These are phyloP conservation scores for Phytophthora podocarpi DNA, from an alignment of 352 stramenopile species.

Conservation along the genomic window DNA sequence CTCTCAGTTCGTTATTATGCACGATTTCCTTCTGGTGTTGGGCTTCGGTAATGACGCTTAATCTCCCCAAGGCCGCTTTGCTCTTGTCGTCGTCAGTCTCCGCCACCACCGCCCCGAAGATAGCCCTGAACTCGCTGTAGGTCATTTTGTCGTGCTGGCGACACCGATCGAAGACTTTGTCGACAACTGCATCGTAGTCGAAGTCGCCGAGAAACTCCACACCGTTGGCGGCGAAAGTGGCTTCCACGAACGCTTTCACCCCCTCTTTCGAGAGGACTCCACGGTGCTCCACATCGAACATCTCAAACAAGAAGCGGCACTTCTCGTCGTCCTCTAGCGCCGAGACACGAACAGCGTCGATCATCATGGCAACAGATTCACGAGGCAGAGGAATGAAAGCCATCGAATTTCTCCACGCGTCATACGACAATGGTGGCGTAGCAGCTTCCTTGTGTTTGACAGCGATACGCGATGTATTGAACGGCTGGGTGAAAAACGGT, in stretches of 20 bases:
- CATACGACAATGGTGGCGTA: not conserved
- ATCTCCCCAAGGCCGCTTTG: constrained; percentile 13
- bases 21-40: constrained; percentile 13
- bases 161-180: constrained; percentile 56
- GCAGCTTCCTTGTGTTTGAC: constrained; percentile 1
- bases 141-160: constrained; percentile 50
- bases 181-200: constrained; percentile 50
- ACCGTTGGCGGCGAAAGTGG: constrained; percentile 56
- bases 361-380: constrained; percentile 58
- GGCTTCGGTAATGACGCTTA: not conserved
- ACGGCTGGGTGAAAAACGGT: constrained; percentile 45
- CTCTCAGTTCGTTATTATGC: constrained; percentile 16
- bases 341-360: constrained; percentile 64
- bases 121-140: constrained; percentile 55
- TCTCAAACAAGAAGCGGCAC: constrained; percentile 68
- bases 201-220: constrained; percentile 60
- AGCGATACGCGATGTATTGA: constrained; percentile 39
- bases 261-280: constrained; percentile 55
- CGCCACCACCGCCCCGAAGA: constrained; percentile 45
- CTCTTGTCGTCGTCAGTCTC: constrained; percentile 32
- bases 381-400: constrained; percentile 48
- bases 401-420: constrained; percentile 20
- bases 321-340: constrained; percentile 55
- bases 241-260: constrained; percentile 62
- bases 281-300: constrained; percentile 57